Conservation (phyloP, 1,139 yeast genomes). For the Dujonia santamariae region DNA sequence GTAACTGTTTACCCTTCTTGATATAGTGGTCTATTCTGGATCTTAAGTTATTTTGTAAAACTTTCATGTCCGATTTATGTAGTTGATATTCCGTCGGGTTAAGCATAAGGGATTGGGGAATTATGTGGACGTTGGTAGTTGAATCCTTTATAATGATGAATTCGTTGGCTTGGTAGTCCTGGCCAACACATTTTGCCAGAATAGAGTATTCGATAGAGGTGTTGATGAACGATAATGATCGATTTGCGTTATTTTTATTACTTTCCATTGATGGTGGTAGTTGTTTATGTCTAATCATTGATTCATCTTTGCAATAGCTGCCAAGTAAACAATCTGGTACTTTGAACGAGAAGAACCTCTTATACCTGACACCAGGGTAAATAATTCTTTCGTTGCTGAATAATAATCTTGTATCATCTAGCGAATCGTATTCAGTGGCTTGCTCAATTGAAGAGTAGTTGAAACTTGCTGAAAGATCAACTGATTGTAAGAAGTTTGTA, state of each 20-base stretch:
- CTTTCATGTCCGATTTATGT: background rate
- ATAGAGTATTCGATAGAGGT: conserved; percentile 35
- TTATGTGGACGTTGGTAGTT: conserved; percentile 22
- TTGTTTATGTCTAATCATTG: conserved; percentile 29
- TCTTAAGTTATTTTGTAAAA: background rate
- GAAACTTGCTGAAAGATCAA: conserved; percentile 45
- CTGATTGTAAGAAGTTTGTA: conserved; percentile 37
- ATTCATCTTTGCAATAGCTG: conserved; percentile 16
- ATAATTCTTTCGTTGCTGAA: conserved; percentile 24
- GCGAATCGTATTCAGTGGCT: conserved; percentile 25
- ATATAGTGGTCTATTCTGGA: conserved; percentile 3
- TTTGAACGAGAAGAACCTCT: conserved; percentile 19
- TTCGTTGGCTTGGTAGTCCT: conserved; percentile 38
- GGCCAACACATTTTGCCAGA: conserved; percentile 42
- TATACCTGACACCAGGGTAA: conserved; percentile 29
- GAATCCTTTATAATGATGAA: conserved; percentile 28
- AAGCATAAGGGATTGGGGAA: conserved; percentile 10
- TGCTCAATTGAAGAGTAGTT: conserved; percentile 43
- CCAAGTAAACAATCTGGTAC: conserved; percentile 9
- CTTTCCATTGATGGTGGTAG: conserved; percentile 40
- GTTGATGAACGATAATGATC: conserved; percentile 25
- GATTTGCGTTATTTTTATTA: conserved; percentile 13
- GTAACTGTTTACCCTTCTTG: conserved; percentile 1
- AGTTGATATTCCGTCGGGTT: background rate
- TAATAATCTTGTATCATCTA: conserved; percentile 26